A percentile compares a stretch with the other conserved stretches of the same genome.
Evolutionary conservation across 371 early-diverging fungal species (phyloP).

Genomic region (Syncephalastrum racemosum): DNA sequence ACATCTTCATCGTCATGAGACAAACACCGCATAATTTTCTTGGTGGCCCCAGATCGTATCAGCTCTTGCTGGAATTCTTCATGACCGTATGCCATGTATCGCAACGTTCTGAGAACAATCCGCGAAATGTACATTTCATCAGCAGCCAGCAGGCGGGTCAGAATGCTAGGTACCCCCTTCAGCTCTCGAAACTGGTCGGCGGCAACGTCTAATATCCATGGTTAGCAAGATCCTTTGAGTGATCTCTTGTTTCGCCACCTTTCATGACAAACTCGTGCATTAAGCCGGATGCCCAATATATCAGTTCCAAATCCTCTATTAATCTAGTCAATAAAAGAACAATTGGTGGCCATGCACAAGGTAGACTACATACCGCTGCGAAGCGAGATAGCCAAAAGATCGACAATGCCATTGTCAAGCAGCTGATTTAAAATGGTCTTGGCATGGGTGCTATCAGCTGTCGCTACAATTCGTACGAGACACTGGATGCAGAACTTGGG

Average conservation of each 20-base stretch:
- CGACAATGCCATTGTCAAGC: constrained; percentile 65
- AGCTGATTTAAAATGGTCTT: constrained; percentile 52
- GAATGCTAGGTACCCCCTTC: constrained; percentile 60
- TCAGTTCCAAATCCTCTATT: constrained; percentile 74
- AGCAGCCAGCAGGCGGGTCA: constrained; percentile 55
- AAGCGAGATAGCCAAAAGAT: constrained; percentile 67
- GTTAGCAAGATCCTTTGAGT: not conserved
- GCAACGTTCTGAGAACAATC: constrained; percentile 68
- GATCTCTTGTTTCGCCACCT: constrained; percentile 30
- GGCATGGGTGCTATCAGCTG: constrained; percentile 50
- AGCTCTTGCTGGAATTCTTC: constrained; percentile 53
- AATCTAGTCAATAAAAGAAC: not conserved
- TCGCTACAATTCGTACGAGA: constrained; percentile 73
- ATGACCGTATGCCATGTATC: constrained; percentile 69
- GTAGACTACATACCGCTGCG: constrained; percentile 53
- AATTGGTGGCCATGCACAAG: no score
- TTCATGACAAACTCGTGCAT: constrained; percentile 81
- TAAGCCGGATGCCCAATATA: constrained; percentile 80
- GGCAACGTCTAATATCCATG: constrained; percentile 42
- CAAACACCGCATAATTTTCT: constrained; percentile 63
- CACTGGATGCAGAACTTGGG: constrained; percentile 82
- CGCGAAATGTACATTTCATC: constrained; percentile 72
- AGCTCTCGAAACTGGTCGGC: constrained; percentile 58
- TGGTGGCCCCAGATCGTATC: constrained; percentile 57
- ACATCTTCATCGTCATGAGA: constrained; percentile 74